These are phyloP conservation scores for Cyathus striatus DNA, from an alignment of 768 basidiomycete genomes.

Conservation along the genomic window DNA sequence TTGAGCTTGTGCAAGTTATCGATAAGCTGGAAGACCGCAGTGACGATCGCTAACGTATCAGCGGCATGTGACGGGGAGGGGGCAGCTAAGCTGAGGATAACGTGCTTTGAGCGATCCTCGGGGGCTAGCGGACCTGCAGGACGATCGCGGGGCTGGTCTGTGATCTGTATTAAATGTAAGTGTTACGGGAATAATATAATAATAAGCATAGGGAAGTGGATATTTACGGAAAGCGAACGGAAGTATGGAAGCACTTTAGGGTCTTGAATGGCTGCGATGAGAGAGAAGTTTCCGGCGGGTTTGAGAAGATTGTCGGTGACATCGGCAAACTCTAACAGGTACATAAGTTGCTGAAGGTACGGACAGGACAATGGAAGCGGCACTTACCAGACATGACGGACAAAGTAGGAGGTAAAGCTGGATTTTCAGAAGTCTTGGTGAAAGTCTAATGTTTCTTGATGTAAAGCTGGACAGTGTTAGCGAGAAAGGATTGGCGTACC, in stretches of 20 bases:
- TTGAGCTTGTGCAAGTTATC: slow-evolving; percentile 57
- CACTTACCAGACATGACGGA: slow-evolving; percentile 71
- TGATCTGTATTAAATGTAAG: slow-evolving; percentile 40
- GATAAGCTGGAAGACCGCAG: slow-evolving; percentile 68
- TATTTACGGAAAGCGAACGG: slow-evolving; percentile 75
- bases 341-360: slow-evolving; percentile 5
- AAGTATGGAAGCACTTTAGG: slow-evolving; percentile 70
- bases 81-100: slow-evolving; percentile 61
- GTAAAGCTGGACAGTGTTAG: background rate
- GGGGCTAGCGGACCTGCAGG: slow-evolving; percentile 49
- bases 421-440: slow-evolving; percentile 68
- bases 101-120: slow-evolving; percentile 59
- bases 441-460: slow-evolving; percentile 53
- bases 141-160: slow-evolving; percentile 78
- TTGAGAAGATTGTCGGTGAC: slow-evolving; percentile 78
- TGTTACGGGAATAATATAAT: slow-evolving; percentile 4
- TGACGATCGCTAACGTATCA: slow-evolving; percentile 55
- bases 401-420: slow-evolving; percentile 52
- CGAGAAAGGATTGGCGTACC: slow-evolving; percentile 41
- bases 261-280: slow-evolving; percentile 57
- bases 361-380: slow-evolving; percentile 2
- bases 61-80: slow-evolving; percentile 44
- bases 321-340: slow-evolving; percentile 69
- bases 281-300: slow-evolving; percentile 33
- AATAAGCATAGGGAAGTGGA: background rate